These are phyloP conservation scores for Discostella stelligera DNA, from an alignment of 352 stramenopile genomes.

Conservation along the genomic window DNA sequence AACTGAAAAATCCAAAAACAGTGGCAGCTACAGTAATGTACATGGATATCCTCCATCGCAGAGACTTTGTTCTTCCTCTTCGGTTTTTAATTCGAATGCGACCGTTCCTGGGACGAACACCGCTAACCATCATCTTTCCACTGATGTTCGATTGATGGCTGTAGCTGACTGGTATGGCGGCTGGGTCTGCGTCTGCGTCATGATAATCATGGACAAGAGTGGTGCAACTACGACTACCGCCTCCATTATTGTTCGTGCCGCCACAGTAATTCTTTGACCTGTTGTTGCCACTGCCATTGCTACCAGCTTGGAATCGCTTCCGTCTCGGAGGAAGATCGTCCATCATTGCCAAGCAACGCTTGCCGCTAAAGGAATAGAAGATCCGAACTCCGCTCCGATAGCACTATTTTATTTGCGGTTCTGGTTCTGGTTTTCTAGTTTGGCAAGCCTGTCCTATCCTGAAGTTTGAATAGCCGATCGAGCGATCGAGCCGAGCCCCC, in stretches of 20 bases:
- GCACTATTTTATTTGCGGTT: too few relatives aligned
- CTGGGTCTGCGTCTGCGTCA: neutral
- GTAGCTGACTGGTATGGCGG: neutral
- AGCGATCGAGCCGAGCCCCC: too few relatives aligned
- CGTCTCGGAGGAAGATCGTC: neutral
- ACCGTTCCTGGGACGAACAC: neutral
- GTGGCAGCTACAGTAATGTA: neutral
- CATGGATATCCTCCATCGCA: neutral
- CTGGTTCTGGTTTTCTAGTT: too few relatives aligned
- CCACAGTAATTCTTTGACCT: neutral
- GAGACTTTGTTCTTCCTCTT: neutral
- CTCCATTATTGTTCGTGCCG: too few relatives aligned
- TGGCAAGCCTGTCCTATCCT: too few relatives aligned
- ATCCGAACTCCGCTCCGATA: too few relatives aligned
- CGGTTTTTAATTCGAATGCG: neutral
- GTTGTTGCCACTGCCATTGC: neutral
- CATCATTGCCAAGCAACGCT: too few relatives aligned
- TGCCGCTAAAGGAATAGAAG: too few relatives aligned
- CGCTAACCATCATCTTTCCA: neutral
- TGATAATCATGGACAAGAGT: neutral
- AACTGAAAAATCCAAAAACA: neutral
- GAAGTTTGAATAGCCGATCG: too few relatives aligned
- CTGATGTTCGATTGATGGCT: neutral
- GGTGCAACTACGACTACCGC: neutral
- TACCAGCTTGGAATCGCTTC: neutral